Conservation (phyloP, 371 early-diverging fungal genomes). For the Umbelopsis sp. region DNA sequence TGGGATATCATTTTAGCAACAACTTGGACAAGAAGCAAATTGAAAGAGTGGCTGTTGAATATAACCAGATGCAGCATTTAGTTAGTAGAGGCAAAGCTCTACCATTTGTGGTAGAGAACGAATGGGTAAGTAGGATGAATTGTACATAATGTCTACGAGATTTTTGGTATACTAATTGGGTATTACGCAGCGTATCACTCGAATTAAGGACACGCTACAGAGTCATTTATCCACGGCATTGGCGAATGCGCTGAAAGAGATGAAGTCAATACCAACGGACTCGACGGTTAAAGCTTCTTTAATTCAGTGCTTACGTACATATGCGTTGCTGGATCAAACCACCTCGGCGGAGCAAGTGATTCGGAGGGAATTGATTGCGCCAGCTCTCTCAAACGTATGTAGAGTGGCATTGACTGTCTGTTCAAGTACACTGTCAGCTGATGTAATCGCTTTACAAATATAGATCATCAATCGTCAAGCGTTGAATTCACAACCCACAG, state of each 20-base stretch:
- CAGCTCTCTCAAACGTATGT: conserved; percentile 57
- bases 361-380: conserved; percentile 59
- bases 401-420: too few species aligned
- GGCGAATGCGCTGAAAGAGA: conserved; percentile 47
- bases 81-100: conserved; percentile 69
- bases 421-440: too few species aligned
- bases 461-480: conserved; percentile 42
- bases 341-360: conserved; percentile 72
- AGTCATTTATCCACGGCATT: conserved; percentile 57
- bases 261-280: conserved; percentile 43
- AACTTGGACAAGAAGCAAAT: conserved; percentile 60
- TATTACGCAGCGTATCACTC: conserved; percentile 59
- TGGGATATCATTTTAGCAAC: not conserved
- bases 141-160: not conserved
- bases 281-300: conserved; percentile 57
- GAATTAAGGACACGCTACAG: conserved; percentile 75
- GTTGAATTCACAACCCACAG: conserved; percentile 19
- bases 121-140: conserved; percentile 60
- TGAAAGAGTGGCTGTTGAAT: conserved; percentile 88
- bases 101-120: conserved; percentile 74
- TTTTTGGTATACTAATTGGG: not conserved
- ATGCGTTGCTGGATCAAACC: conserved; percentile 76
- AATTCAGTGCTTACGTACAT: conserved; percentile 72
- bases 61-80: conserved; percentile 82
- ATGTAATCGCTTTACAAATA: not conserved